phyloP scores from a whole-genome alignment of 1,284 basidiomycete species.

The Leccinum solheimii region DNA sequence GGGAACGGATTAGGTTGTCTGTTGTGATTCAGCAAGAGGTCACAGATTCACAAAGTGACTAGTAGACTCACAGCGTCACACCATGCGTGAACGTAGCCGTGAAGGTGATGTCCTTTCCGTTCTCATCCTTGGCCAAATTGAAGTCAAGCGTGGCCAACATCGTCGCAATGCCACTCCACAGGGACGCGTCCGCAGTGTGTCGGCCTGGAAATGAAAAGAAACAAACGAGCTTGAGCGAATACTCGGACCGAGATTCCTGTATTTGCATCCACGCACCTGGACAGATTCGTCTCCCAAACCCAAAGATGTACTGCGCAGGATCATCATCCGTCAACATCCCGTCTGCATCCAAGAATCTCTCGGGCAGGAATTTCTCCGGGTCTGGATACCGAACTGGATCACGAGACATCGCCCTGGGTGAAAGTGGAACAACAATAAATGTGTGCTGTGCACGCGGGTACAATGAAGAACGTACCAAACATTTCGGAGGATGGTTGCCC shows the following conservation, averaged over 20 bases:
- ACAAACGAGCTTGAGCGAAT: neutral
- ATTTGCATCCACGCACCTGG: slow-evolving; percentile 1
- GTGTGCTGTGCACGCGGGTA: neutral
- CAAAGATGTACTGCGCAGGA: neutral
- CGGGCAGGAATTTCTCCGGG: neutral
- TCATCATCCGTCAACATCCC: neutral
- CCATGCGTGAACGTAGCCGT: neutral
- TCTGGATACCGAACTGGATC: neutral
- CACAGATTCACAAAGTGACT: neutral
- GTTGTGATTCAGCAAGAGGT: neutral
- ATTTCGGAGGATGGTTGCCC: neutral
- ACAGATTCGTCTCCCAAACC: neutral
- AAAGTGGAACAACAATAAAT: neutral
- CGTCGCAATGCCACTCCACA: neutral
- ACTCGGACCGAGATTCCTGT: neutral
- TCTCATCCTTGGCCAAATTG: neutral
- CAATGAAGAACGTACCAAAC: neutral
- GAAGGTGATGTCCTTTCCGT: neutral
- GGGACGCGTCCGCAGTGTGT: neutral
- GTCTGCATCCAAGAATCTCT: neutral
- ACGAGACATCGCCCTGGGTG: neutral
- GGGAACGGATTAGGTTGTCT: neutral
- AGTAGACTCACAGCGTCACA: neutral
- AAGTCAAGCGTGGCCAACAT: neutral
- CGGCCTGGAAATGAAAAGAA: neutral